Conservation (phyloP, 352 stramenopile genomes). For the Pythium insidiosum region DNA sequence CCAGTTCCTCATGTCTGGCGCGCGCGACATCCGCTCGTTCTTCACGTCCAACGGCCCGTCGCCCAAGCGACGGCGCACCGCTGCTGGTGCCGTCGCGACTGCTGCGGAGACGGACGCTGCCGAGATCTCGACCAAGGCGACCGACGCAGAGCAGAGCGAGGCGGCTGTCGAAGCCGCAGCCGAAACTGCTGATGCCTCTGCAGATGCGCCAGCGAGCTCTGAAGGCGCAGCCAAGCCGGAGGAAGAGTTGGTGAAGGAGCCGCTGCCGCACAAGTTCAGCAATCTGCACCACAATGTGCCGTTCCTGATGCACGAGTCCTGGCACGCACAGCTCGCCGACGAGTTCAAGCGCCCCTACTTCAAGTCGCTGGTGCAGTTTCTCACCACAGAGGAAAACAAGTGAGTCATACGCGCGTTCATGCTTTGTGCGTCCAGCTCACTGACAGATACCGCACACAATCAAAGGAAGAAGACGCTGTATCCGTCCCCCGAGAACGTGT, state of each 20-base stretch:
- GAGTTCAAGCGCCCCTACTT: constrained; percentile 46
- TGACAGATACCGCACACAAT: background rate
- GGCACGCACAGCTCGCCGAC: constrained; percentile 42
- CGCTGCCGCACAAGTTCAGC: constrained; percentile 22
- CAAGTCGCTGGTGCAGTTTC: constrained; percentile 30
- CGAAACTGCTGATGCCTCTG: background rate
- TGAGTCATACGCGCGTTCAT: no score
- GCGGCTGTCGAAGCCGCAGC: background rate
- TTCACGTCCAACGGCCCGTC: constrained; percentile 25
- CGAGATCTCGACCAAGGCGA: background rate
- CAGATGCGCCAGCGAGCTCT: no score
- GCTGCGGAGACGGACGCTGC: background rate
- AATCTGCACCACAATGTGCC: constrained; percentile 25
- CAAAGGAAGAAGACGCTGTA: constrained; percentile 76
- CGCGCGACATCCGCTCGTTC: constrained; percentile 56
- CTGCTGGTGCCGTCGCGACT: no score
- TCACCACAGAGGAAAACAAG: constrained; percentile 38
- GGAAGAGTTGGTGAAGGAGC: background rate
- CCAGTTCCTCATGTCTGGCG: constrained; percentile 2
- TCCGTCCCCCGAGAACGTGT: constrained; percentile 79
- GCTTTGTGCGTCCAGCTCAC: background rate
- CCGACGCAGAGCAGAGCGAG: background rate
- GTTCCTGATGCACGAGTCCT: constrained; percentile 42
- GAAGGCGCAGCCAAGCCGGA: background rate
- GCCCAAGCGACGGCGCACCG: constrained; percentile 7